Percentiles rank a stretch among this genome's conserved stretches.
These are phyloP conservation scores for Candida sp. DNA, from an alignment of 1,139 yeast species.

Conservation along the genomic window DNA sequence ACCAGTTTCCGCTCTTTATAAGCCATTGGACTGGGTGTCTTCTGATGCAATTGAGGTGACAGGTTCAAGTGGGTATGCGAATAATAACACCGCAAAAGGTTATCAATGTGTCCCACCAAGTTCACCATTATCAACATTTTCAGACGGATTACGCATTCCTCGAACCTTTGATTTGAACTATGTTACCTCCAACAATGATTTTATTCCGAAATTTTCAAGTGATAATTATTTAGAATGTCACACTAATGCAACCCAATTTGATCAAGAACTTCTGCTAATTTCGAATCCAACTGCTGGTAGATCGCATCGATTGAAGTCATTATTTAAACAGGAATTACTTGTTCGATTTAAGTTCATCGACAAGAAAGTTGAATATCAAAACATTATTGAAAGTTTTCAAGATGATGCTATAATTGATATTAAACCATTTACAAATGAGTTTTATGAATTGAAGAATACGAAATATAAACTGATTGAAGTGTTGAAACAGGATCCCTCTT, in stretches of 20 bases:
- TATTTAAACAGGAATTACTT: background rate
- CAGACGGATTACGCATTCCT: background rate
- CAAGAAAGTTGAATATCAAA: background rate
- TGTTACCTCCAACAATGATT: background rate
- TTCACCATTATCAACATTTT: background rate
- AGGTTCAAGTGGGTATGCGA: background rate
- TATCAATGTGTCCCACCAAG: background rate
- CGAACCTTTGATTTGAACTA: background rate
- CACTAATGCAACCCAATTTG: background rate
- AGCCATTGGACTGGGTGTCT: background rate
- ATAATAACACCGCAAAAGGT: background rate
- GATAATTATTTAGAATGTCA: background rate
- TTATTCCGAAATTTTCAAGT: background rate
- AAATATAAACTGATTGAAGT: constrained; percentile 9
- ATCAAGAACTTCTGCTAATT: background rate
- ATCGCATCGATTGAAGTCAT: background rate
- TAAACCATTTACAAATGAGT: constrained; percentile 10
- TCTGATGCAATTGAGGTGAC: background rate
- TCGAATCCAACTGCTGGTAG: background rate
- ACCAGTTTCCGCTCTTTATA: background rate
- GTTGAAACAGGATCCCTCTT: constrained; percentile 4
- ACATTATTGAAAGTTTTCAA: background rate
- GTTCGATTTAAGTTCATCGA: background rate
- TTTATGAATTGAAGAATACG: constrained; percentile 5
- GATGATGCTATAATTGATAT: background rate